Evolutionary conservation across 2,329 filamentous ascomycete genomes (phyloP).

Genomic region (Cordyceps farinosa): DNA sequence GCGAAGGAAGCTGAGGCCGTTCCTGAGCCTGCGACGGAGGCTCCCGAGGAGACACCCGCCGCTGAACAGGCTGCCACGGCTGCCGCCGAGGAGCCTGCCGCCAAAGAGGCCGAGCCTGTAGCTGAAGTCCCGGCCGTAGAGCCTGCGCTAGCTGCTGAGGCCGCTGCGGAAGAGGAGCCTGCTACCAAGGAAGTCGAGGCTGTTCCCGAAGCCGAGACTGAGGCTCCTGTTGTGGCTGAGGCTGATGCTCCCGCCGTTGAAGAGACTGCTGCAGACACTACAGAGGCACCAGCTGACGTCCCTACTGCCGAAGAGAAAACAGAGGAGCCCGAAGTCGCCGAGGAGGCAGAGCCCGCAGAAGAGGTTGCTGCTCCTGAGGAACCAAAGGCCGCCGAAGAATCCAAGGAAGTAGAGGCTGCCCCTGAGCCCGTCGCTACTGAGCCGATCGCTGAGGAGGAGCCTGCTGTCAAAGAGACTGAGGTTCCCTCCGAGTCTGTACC

Average conservation of each 20-base stretch:
- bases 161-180: constrained; percentile 8
- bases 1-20: not conserved
- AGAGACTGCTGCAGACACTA: not conserved
- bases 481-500: not conserved
- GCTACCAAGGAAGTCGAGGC: not conserved
- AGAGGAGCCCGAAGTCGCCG: not conserved
- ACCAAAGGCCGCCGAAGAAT: not conserved
- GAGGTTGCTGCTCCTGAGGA: not conserved
- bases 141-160: constrained; percentile 13
- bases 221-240: not conserved
- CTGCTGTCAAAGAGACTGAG: not conserved
- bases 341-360: not conserved
- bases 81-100: not conserved
- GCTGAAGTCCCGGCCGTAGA: not conserved
- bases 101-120: constrained; percentile 2
- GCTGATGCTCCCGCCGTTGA: constrained; percentile 6
- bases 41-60: constrained; percentile 17
- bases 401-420: not conserved
- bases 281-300: not conserved
- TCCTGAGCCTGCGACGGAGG: not conserved
- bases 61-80: constrained; percentile 1
- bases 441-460: not conserved
- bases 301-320: not conserved
- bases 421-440: constrained; percentile 1
- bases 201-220: constrained; percentile 10